Percentiles rank a stretch among this genome's conserved stretches.
These are phyloP conservation scores for Arthrobotrys conoides DNA, from an alignment of 2,329 filamentous ascomycete species.

Conservation along the genomic window DNA sequence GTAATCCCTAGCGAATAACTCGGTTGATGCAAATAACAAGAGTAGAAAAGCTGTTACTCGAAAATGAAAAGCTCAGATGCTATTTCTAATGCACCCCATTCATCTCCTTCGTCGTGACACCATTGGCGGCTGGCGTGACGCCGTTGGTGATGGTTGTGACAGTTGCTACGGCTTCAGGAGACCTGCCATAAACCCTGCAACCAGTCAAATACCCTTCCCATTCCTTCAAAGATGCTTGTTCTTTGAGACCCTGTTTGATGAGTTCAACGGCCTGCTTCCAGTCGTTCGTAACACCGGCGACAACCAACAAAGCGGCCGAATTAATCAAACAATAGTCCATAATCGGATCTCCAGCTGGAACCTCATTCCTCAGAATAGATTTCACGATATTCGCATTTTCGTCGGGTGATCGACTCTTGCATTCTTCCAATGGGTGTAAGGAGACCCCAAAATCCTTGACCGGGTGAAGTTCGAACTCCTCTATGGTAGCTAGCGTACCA, in stretches of 20 bases:
- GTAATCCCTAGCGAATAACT: background rate
- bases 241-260: constrained; percentile 88
- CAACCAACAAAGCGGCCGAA: constrained; percentile 87
- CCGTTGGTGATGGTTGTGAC: background rate
- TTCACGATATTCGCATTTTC: constrained; percentile 90
- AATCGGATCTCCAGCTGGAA: constrained; percentile 82
- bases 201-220: constrained; percentile 76
- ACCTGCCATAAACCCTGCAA: constrained; percentile 12
- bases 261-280: constrained; percentile 96
- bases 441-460: constrained; percentile 85
- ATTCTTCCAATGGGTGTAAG: constrained; percentile 79
- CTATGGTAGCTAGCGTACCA: constrained; percentile 73
- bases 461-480: constrained; percentile 83
- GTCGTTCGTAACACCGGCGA: constrained; percentile 86
- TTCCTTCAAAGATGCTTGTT: constrained; percentile 85
- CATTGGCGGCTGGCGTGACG: background rate
- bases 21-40: background rate
- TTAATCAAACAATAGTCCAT: constrained; percentile 96
- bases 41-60: background rate
- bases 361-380: constrained; percentile 73
- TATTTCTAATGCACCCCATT: constrained; percentile 17
- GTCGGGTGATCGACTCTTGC: constrained; percentile 85
- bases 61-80: background rate
- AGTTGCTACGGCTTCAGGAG: background rate
- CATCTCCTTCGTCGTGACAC: background rate